phyloP scores from a whole-genome alignment of 2,329 filamentous ascomycete genomes.

The Monosporascus sp. region DNA sequence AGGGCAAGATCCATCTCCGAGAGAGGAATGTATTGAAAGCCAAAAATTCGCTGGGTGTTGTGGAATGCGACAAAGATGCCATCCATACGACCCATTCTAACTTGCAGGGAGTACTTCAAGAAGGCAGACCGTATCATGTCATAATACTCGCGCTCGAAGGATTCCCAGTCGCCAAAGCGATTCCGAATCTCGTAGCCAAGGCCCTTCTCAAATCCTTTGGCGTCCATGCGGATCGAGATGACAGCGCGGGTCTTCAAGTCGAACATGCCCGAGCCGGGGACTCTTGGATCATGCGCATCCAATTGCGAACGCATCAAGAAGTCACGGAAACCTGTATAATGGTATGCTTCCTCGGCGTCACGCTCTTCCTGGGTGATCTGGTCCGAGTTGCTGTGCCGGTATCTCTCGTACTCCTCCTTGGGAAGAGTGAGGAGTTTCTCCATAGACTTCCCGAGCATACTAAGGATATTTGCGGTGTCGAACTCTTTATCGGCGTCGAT shows the following conservation, averaged over 20 bases:
- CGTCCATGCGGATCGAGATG: slow-evolving; percentile 84
- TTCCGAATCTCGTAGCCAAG: slow-evolving; percentile 80
- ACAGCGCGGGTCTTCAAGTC: slow-evolving; percentile 95
- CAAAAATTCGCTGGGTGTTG: slow-evolving; percentile 91
- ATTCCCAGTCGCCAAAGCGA: slow-evolving; percentile 75
- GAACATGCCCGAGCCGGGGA: slow-evolving; percentile 91
- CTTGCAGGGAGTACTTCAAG: slow-evolving; percentile 94
- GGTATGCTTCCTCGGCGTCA: slow-evolving; percentile 69
- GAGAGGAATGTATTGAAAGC: slow-evolving; percentile 89
- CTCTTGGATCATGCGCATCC: slow-evolving; percentile 77
- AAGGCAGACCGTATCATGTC: slow-evolving; percentile 95
- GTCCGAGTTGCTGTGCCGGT: slow-evolving; percentile 62
- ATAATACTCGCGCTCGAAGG: slow-evolving; percentile 91
- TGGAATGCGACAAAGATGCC: slow-evolving; percentile 97
- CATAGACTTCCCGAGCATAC: slow-evolving; percentile 91
- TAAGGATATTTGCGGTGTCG: slow-evolving; percentile 78
- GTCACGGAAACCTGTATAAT: slow-evolving; percentile 81
- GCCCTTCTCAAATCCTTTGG: slow-evolving; percentile 63
- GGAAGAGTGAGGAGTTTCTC: slow-evolving; percentile 87
- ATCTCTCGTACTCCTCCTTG: slow-evolving; percentile 79
- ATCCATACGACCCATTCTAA: slow-evolving; percentile 96
- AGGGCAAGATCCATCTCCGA: slow-evolving; percentile 83
- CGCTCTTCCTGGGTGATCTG: slow-evolving; percentile 67
- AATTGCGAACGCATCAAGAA: slow-evolving; percentile 94
- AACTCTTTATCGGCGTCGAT: slow-evolving; percentile 95